These are phyloP conservation scores for Colletotrichum zoysiae DNA, from an alignment of 2,329 filamentous ascomycete species.

Conservation along the genomic window DNA sequence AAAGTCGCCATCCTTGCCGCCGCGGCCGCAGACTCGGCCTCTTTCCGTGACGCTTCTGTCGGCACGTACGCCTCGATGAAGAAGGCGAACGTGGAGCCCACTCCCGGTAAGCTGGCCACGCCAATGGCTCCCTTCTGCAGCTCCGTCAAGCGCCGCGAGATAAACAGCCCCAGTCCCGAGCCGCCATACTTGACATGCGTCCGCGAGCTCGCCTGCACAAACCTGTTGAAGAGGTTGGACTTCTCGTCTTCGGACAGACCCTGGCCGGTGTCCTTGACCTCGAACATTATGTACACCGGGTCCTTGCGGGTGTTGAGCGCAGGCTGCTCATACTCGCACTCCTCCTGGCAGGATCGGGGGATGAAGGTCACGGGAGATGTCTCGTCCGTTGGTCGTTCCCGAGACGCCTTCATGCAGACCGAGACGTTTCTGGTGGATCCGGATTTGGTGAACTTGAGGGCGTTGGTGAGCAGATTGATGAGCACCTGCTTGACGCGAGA, in stretches of 20 bases:
- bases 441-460: conserved; percentile 82
- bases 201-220: conserved; percentile 81
- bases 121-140: conserved; percentile 85
- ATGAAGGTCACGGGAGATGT: conserved; percentile 71
- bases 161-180: conserved; percentile 83
- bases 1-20: conserved; percentile 40
- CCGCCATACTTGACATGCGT: conserved; percentile 86
- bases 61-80: conserved; percentile 73
- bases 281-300: conserved; percentile 75
- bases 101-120: conserved; percentile 74
- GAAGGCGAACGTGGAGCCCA: conserved; percentile 82
- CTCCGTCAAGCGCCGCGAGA: conserved; percentile 82
- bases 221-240: conserved; percentile 81
- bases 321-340: conserved; percentile 54
- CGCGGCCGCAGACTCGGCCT: conserved; percentile 55
- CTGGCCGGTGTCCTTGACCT: conserved; percentile 82
- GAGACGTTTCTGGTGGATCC: conserved; percentile 69
- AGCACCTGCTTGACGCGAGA: conserved; percentile 82
- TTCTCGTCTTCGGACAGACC: conserved; percentile 79
- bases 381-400: conserved; percentile 53
- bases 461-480: conserved; percentile 85
- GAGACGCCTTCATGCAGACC: conserved; percentile 61
- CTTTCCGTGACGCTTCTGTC: conserved; percentile 53
- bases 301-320: conserved; percentile 53
- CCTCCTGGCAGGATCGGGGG: conserved; percentile 64